Percentiles rank a stretch among this genome's conserved stretches.
Conservation (phyloP, 768 basidiomycete species). For the Pilatotrama ljubarskyi region DNA sequence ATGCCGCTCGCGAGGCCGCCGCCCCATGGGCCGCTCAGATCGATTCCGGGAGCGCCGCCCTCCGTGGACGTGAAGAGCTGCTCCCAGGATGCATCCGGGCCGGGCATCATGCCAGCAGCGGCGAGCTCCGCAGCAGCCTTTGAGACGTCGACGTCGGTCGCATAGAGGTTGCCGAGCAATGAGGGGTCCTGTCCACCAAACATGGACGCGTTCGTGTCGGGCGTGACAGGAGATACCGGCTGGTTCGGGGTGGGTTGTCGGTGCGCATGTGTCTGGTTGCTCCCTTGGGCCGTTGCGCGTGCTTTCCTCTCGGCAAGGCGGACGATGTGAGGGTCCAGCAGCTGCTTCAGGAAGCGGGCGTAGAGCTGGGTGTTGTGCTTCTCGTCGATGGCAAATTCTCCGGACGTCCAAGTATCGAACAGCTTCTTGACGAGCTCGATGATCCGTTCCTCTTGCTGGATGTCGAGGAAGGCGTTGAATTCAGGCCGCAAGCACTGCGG, state of each 20-base stretch:
- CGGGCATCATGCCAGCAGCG: conserved; percentile 8
- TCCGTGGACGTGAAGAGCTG: conserved; percentile 3
- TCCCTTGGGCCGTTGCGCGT: background rate
- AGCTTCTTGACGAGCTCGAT: conserved; percentile 25
- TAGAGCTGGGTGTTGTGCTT: conserved; percentile 25
- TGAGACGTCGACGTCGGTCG: conserved; percentile 17
- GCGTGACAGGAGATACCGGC: conserved; percentile 6
- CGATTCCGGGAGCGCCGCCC: background rate
- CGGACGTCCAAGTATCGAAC: conserved; percentile 21
- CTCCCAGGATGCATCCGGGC: conserved; percentile 6
- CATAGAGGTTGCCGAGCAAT: conserved; percentile 13
- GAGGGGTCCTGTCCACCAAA: conserved; percentile 1
- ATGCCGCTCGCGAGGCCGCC: conserved; percentile 9
- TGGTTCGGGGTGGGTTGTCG: background rate
- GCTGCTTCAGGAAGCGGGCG: conserved; percentile 26
- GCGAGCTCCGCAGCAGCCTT: conserved; percentile 15
- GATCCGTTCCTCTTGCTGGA: conserved; percentile 27
- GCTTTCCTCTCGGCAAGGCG: conserved; percentile 11
- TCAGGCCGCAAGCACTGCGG: conserved; percentile 45
- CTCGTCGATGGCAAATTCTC: conserved; percentile 18
- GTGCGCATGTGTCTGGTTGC: background rate
- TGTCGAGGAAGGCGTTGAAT: conserved; percentile 43
- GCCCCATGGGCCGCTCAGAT: conserved; percentile 9
- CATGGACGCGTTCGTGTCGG: conserved; percentile 1
- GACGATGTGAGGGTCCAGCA: conserved; percentile 20